These are phyloP conservation scores for Colletotrichum sp. DNA, from an alignment of 2,329 filamentous ascomycete genomes.

Conservation along the genomic window DNA sequence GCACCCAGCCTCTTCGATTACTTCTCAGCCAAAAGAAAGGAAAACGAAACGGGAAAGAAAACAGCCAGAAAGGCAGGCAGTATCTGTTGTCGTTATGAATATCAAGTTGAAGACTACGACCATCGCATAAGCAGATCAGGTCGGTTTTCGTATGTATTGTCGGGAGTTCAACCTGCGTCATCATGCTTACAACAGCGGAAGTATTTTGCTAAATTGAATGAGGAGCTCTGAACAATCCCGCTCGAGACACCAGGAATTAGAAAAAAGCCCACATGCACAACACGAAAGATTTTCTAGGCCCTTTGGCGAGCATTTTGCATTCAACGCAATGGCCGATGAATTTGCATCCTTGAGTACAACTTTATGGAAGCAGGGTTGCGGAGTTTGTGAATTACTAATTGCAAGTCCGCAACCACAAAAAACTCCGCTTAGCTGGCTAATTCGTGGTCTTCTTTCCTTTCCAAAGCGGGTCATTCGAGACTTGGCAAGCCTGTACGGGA, in stretches of 20 bases:
- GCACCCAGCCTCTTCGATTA: neutral
- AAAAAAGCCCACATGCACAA: neutral
- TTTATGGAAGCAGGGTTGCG: neutral
- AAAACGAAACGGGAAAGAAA: neutral
- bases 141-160: neutral
- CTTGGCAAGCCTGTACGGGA: neutral
- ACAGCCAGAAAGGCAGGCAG: neutral
- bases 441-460: neutral
- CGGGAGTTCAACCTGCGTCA: neutral
- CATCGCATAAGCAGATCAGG: neutral
- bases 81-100: neutral
- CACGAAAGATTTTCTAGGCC: neutral
- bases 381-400: neutral
- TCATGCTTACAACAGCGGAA: neutral
- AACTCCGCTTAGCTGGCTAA: neutral
- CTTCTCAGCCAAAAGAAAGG: neutral
- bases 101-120: neutral
- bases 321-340: neutral
- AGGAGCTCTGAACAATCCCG: neutral
- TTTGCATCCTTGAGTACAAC: neutral
- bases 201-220: neutral
- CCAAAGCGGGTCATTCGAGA: neutral
- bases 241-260: neutral
- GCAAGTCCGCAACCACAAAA: neutral
- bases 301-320: neutral